Base-by-base conservation (phyloP, 2,329 filamentous ascomycete species). In the Trichoderma polysporum region DNA sequence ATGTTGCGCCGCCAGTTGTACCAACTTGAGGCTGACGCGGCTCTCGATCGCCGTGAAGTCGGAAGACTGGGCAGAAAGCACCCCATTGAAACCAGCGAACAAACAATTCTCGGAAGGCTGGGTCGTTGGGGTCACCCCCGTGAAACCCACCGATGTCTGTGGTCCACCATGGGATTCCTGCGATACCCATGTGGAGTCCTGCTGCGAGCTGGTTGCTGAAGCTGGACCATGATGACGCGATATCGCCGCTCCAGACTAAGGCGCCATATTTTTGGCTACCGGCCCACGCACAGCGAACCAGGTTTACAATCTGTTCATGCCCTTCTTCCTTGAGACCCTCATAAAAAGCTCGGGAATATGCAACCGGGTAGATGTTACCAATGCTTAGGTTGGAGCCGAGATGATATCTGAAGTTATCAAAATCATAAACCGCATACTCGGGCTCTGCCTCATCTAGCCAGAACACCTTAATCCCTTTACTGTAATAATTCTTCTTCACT, bases 141-240 rank as follows among this genome's bases (percentile, higher is more conserved):
- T 90, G 88, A 72, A 91, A 91, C 0, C 89, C 89, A 1, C 89
- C 88, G 61, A 91, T 90, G 70, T 91, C 88, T 0, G 88, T 91
- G 0, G 88, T 91, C 86, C 87, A 91, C 88, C 88, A 90, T 0
- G 87, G 83, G 10, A 90, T 81, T 0, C 88, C 88, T 0, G 86
- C 81, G 4, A 90, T 76, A 0, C 87, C 88, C 85, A 90, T 89
- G 72, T 89, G 88, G 22, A 91, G 77, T 45, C 47, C 47, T 50
- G 47, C 47, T 29, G 47, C 19, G 22, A 50, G 47, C 22, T 50
- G 47, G 13, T 50, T 50, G 22, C 22, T 50, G 22, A 50, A 50
- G 12, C 64, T 90, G 80, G 74, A 75, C 88, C 88, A 91, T 0
- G 85, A 88, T 0, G 84, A 87, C 0, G 88, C 88, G 67, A 90